These are phyloP conservation scores for Hylodesmum podocarpum DNA, from an alignment of 306 rosid species.

Conservation along the genomic window DNA sequence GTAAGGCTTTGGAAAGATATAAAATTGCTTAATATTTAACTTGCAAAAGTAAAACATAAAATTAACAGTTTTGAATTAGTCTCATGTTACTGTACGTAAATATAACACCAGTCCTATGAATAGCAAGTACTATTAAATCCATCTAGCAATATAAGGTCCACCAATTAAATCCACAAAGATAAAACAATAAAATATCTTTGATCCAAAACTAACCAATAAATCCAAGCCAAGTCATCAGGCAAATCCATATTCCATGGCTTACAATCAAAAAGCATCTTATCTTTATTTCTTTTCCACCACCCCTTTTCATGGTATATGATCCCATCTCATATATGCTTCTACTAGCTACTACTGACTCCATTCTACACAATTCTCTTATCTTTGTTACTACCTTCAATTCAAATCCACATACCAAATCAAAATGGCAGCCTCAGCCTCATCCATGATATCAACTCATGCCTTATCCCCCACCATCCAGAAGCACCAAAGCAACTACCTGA, in stretches of 20 bases:
- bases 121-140: neutral
- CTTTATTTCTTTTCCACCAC: slow-evolving; percentile 31
- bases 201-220: slow-evolving; percentile 62
- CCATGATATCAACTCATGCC: slow-evolving; percentile 48
- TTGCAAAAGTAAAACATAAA: neutral
- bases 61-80: neutral
- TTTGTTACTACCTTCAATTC: too few species aligned
- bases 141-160: neutral
- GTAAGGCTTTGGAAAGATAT: neutral
- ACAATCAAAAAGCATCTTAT: slow-evolving; percentile 38
- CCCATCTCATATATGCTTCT: neutral
- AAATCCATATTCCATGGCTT: slow-evolving; percentile 40
- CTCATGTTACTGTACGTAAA: neutral
- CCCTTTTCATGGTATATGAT: slow-evolving; percentile 17
- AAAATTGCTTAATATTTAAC: neutral
- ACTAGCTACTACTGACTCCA: neutral
- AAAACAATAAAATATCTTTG: slow-evolving; percentile 38
- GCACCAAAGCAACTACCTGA: slow-evolving; percentile 18
- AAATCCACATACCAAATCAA: neutral
- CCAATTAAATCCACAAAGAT: neutral
- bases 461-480: slow-evolving; percentile 44
- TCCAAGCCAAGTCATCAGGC: slow-evolving; percentile 48
- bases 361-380: neutral
- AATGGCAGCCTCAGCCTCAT: slow-evolving; percentile 63
- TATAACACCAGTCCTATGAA: neutral